phyloP scores from a whole-genome alignment of 805 yeast genomes.

The Monosporozyma siamensis region DNA sequence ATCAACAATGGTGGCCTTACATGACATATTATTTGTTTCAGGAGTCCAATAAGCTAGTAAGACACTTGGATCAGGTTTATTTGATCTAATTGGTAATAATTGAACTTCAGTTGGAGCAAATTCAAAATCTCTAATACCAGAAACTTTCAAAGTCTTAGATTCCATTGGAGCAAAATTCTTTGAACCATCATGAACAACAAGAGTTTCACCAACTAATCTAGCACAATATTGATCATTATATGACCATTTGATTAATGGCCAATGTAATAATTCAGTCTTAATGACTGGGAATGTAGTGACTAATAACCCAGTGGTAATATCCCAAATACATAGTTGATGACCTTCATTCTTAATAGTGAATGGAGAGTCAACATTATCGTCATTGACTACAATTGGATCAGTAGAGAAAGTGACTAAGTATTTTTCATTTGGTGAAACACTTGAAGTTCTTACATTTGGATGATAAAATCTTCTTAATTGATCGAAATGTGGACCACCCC shows the following conservation, averaged over 20 bases:
- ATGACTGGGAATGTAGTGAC: conserved; percentile 87
- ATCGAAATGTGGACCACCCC: conserved; percentile 84
- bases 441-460: conserved; percentile 80
- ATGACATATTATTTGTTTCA: conserved; percentile 83
- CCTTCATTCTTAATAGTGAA: conserved; percentile 85
- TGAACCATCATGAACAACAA: conserved; percentile 79
- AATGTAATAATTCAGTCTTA: conserved; percentile 57
- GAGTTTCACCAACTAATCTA: conserved; percentile 85
- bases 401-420: conserved; percentile 86
- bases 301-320: conserved; percentile 70
- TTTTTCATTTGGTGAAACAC: conserved; percentile 87
- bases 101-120: conserved; percentile 87
- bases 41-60: conserved; percentile 95
- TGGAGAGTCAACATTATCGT: conserved; percentile 45
- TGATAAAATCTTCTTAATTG: conserved; percentile 73
- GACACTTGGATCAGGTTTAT: conserved; percentile 47
- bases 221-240: conserved; percentile 88
- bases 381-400: conserved; percentile 59
- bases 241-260: conserved; percentile 98
- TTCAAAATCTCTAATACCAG: conserved; percentile 82
- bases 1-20: conserved; percentile 85
- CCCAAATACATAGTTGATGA: conserved; percentile 91
- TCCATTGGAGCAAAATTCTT: conserved; percentile 71
- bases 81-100: conserved; percentile 43
- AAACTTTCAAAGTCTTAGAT: conserved; percentile 73